phyloP scores from a whole-genome alignment of 129 eudicot genomes.

The Tagetes erecta region DNA sequence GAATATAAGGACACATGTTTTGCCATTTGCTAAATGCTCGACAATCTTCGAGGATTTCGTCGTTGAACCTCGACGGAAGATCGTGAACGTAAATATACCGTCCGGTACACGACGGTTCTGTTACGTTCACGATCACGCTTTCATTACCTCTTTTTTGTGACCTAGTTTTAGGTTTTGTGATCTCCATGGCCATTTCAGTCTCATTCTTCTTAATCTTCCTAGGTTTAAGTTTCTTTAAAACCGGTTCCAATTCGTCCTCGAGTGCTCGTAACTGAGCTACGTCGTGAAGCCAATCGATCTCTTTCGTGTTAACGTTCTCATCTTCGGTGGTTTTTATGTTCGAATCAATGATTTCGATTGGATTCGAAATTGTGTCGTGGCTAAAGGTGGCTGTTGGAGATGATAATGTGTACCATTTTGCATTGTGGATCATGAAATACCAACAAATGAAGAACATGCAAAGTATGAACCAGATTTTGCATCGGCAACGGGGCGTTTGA shows the following conservation, averaged over 20 bases:
- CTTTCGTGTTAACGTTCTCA: background rate
- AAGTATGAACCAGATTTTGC: slow-evolving; percentile 55
- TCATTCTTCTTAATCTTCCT: slow-evolving; percentile 14
- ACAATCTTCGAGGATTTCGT: slow-evolving; percentile 51
- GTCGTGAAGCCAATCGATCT: slow-evolving; percentile 42
- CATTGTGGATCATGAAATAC: slow-evolving; percentile 56
- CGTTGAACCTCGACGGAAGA: slow-evolving; percentile 56
- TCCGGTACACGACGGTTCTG: slow-evolving; percentile 38
- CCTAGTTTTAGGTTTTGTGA: background rate
- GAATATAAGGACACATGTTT: slow-evolving; percentile 62
- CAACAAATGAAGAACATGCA: slow-evolving; percentile 51
- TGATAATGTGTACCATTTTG: slow-evolving; percentile 49
- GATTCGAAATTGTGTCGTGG: background rate
- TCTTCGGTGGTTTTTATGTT: background rate
- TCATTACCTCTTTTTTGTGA: background rate
- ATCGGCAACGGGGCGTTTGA: slow-evolving; percentile 37
- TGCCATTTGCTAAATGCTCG: slow-evolving; percentile 50
- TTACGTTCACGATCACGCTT: too few relatives aligned
- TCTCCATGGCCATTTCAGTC: background rate
- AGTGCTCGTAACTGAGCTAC: slow-evolving; percentile 25
- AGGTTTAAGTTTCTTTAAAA: slow-evolving; percentile 25
- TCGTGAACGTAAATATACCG: slow-evolving; percentile 67
- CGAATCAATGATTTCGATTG: slow-evolving; percentile 24
- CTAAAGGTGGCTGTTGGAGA: slow-evolving; percentile 27
- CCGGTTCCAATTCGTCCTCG: slow-evolving; percentile 50